These are phyloP conservation scores for Penicillium sp. DNA, from an alignment of 2,329 filamentous ascomycete genomes.

Conservation along the genomic window DNA sequence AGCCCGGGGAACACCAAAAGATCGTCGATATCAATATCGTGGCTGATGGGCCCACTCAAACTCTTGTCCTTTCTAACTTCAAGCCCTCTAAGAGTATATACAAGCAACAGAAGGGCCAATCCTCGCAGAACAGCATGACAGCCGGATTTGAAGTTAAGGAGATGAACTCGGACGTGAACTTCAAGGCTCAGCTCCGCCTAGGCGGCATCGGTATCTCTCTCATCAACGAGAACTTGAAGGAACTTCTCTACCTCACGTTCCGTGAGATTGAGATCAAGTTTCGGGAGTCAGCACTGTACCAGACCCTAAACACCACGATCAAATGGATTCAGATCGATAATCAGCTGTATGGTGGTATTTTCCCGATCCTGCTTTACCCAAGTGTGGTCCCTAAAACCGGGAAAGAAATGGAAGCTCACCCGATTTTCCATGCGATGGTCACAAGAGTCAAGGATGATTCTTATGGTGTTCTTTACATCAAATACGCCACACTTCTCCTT, in stretches of 20 bases:
- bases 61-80: slow-evolving; percentile 90
- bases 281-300: slow-evolving; percentile 88
- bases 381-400: slow-evolving; percentile 97
- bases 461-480: slow-evolving; percentile 96
- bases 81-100: slow-evolving; percentile 91
- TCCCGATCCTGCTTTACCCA: slow-evolving; percentile 94
- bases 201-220: slow-evolving; percentile 91
- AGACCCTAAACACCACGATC: slow-evolving; percentile 84
- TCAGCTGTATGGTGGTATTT: slow-evolving; percentile 95
- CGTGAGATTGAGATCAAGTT: slow-evolving; percentile 88
- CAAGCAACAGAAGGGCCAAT: slow-evolving; percentile 58
- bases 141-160: slow-evolving; percentile 92
- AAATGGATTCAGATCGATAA: slow-evolving; percentile 99
- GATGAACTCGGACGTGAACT: slow-evolving; percentile 80
- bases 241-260: slow-evolving; percentile 90
- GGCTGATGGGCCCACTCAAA: slow-evolving; percentile 93
- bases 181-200: slow-evolving; percentile 83
- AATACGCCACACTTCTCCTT: slow-evolving; percentile 88
- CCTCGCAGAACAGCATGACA: slow-evolving; percentile 59
- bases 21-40: slow-evolving; percentile 96
- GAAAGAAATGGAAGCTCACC: slow-evolving; percentile 93
- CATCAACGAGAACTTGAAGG: slow-evolving; percentile 86
- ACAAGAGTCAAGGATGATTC: slow-evolving; percentile 97
- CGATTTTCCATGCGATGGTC: slow-evolving; percentile 86
- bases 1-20: slow-evolving; percentile 66